Evolutionary conservation across 495 filamentous ascomycete species (phyloP), one percentile per base, ranked within the genome.

Genomic region (Aspergillus conjunctus): DNA sequence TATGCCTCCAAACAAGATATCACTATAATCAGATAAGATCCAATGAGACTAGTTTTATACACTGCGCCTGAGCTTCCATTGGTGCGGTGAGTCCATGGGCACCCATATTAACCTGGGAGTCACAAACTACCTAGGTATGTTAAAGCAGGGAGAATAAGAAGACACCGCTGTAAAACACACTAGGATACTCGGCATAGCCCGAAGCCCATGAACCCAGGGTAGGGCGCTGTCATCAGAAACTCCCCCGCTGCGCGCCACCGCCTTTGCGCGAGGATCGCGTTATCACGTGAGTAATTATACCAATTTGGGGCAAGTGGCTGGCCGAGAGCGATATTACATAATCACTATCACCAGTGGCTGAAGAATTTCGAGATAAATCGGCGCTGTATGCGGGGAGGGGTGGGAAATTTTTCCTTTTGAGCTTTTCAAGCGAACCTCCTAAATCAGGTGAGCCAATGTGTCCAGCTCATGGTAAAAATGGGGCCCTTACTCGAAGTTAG

Each of bases 41-140:
- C 7, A 97, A 78, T 1, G 74, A 75, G 5, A 98, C 92, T 5
- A 98, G 83, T 71, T 96, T 89, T 21, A 95, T 94, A 68, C 94
- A 98, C 68, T 98, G 94, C 10, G 94, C 94, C 81, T 98, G 95
- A 8, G 94, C 94, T 83, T 98, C 94, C 94, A 97, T 97, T 1
- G 94, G 94, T 0, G 94, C 94, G 0, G 93, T 98, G 66, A 98
- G 91, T 57, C 92, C 92, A 70, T 92, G 94, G 54, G 98, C 94
- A 87, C 94, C 94, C 94, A 98, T 98, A 71, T 46, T 71, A 66
- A 62, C 55, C 56, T 54, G 20, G 30, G 15, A 59, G 55, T 52
- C 55, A 46, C 55, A 32, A 53, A 26, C 50, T 48, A 39, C 56
- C 15, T 5, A 26, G 2, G 37, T 43, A 9, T n/a, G n/a, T n/a